Evolutionary conservation across 345 rosid species (phyloP).

Genomic region (Euclidium syriacum): DNA sequence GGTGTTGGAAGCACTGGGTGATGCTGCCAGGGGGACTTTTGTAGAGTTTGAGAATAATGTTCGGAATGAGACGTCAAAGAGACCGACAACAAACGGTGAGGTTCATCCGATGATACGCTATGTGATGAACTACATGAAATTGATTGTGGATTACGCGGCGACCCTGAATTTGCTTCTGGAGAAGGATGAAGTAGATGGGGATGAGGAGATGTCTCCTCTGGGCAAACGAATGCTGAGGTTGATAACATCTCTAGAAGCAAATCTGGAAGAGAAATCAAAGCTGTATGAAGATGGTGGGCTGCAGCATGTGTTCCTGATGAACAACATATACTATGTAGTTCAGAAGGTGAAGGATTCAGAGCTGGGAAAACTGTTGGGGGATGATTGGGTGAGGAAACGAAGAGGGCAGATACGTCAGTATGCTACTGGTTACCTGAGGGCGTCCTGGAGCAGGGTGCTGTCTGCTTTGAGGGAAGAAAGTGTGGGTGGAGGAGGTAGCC

Average conservation of each 20-base stretch:
- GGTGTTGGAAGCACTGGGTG: conserved; percentile 58
- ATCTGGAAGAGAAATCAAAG: conserved; percentile 84
- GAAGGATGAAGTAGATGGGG: conserved; percentile 33
- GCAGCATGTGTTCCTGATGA: conserved; percentile 77
- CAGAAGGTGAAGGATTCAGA: conserved; percentile 93
- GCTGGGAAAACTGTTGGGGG: conserved; percentile 74
- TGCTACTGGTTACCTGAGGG: conserved; percentile 89
- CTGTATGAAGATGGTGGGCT: conserved; percentile 75
- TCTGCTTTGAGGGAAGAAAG: conserved; percentile 81
- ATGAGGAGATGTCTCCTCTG: conserved; percentile 47
- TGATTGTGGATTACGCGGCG: conserved; percentile 76
- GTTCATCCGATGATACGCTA: conserved; percentile 94
- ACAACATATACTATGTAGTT: conserved; percentile 79
- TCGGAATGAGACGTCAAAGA: conserved; percentile 63
- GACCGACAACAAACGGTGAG: conserved; percentile 77
- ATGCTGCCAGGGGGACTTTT: conserved; percentile 82
- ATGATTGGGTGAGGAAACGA: conserved; percentile 87
- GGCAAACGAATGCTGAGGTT: conserved; percentile 52
- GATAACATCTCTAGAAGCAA: conserved; percentile 60
- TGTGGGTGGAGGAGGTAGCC: conserved; percentile 64
- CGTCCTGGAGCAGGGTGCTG: conserved; percentile 78
- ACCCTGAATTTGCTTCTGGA: conserved; percentile 62
- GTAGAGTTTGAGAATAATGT: conserved; percentile 88
- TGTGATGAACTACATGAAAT: conserved; percentile 87
- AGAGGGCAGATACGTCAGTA: conserved; percentile 75